Conservation (phyloP, 2,329 filamentous ascomycete genomes). For the Shiraia bambusicola region DNA sequence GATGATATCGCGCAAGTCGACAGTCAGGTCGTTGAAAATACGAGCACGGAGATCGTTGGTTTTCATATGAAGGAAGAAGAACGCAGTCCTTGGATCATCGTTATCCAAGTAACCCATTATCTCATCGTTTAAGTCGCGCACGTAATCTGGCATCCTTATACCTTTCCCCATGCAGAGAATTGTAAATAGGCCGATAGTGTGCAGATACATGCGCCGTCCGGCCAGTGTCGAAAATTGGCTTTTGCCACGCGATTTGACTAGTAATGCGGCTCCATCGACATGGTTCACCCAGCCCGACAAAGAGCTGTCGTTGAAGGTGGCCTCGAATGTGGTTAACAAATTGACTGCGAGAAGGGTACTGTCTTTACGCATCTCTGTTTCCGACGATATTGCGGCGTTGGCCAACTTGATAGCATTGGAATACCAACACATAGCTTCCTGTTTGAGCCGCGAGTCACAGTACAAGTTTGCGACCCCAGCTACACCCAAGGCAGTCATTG, state of each 20-base stretch:
- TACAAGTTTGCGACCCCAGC: slow-evolving; percentile 35
- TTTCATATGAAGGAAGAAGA: slow-evolving; percentile 34
- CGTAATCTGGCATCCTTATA: slow-evolving; percentile 22
- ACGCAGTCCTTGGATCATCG: slow-evolving; percentile 26
- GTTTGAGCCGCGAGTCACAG: slow-evolving; percentile 26
- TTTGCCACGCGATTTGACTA: slow-evolving; percentile 36
- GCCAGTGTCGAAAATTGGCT: slow-evolving; percentile 31
- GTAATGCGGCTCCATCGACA: slow-evolving; percentile 37
- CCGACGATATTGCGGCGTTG: slow-evolving; percentile 32
- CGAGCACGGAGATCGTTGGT: slow-evolving; percentile 30
- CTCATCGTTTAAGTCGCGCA: slow-evolving; percentile 30
- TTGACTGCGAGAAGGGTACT: slow-evolving; percentile 37
- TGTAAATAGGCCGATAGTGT: slow-evolving; percentile 27
- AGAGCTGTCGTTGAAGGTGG: slow-evolving; percentile 32
- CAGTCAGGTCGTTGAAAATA: slow-evolving; percentile 18
- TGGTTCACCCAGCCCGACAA: slow-evolving; percentile 39
- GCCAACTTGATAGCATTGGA: slow-evolving; percentile 35
- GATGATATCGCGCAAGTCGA: slow-evolving; percentile 24
- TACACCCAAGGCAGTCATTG: slow-evolving; percentile 40
- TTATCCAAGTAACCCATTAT: slow-evolving; percentile 20
- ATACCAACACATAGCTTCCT: slow-evolving; percentile 36
- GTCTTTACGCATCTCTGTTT: slow-evolving; percentile 27
- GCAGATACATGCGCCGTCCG: slow-evolving; percentile 36
- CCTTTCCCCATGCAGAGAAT: slow-evolving; percentile 35
- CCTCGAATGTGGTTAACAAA: slow-evolving; percentile 38